Conservation (phyloP, 257 asterid genomes). For the Phtheirospermum japonicum region DNA sequence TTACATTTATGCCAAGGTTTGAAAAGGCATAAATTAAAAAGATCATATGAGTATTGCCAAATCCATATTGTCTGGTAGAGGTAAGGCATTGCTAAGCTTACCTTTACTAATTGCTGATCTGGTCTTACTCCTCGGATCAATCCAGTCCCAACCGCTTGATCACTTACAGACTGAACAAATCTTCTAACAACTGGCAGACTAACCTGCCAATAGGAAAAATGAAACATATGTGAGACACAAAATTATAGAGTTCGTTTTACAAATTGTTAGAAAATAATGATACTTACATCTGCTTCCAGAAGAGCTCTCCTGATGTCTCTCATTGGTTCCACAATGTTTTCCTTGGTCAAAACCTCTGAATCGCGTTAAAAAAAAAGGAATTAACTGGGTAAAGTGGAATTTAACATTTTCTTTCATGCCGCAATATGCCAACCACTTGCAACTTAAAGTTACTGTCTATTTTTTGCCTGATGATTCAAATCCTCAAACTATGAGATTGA, state of each 20-base stretch:
- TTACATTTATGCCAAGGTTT: neutral
- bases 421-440: neutral
- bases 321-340: constrained; percentile 95
- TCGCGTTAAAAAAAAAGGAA: constrained; percentile 8
- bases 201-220: constrained; percentile 54
- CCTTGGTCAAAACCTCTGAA: constrained; percentile 92
- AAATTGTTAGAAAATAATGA: neutral
- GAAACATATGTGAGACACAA: constrained; percentile 5
- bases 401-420: neutral
- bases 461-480: neutral
- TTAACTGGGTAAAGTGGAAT: neutral
- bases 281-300: constrained; percentile 90
- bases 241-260: constrained; percentile 16
- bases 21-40: constrained; percentile 10
- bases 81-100: constrained; percentile 28
- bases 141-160: constrained; percentile 89
- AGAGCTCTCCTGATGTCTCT: constrained; percentile 94
- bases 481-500: neutral
- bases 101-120: constrained; percentile 97
- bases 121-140: constrained; percentile 90
- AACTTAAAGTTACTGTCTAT: neutral
- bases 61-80: neutral
- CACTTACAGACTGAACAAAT: constrained; percentile 86
- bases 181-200: constrained; percentile 98
- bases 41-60: constrained; percentile 1